These are phyloP conservation scores for Paracoccidioides lutzii DNA, from an alignment of 2,329 filamentous ascomycete species.

Conservation along the genomic window DNA sequence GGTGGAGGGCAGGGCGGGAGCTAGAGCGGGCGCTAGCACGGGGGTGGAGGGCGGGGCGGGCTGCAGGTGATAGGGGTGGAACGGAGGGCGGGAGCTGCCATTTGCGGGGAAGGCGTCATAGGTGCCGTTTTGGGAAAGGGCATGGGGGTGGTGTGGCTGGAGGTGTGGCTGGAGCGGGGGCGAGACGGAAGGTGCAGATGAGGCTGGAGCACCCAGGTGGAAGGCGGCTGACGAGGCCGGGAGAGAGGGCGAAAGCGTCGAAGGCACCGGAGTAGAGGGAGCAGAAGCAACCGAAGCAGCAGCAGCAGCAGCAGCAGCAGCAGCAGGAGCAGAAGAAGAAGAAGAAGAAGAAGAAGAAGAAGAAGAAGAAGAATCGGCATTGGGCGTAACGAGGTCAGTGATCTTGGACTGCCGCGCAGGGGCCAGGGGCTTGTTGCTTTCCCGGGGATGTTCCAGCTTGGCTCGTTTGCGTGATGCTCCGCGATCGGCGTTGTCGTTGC, in stretches of 20 bases:
- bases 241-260: constrained; percentile 1
- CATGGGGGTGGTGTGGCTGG: constrained; percentile 5
- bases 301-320: background rate
- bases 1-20: constrained; percentile 32
- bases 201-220: background rate
- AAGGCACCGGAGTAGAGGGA: too few relatives aligned
- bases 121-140: constrained; percentile 23
- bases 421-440: constrained; percentile 13
- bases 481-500: constrained; percentile 10
- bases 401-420: constrained; percentile 27
- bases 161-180: constrained; percentile 5
- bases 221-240: background rate
- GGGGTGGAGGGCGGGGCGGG: constrained; percentile 30
- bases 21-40: constrained; percentile 23
- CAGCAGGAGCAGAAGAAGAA: too few relatives aligned
- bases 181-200: constrained; percentile 10
- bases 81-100: constrained; percentile 40
- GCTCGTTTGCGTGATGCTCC: constrained; percentile 34
- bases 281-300: background rate
- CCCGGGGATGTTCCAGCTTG: constrained; percentile 26
- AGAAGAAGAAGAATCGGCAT: constrained; percentile 9
- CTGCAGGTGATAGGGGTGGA: constrained; percentile 45
- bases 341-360: too few relatives aligned
- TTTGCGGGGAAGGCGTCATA: constrained; percentile 33
- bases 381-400: constrained; percentile 25